Evolutionary conservation across 2,329 filamentous ascomycete genomes (phyloP).

Genomic region (Ambrosiella beaveri): DNA sequence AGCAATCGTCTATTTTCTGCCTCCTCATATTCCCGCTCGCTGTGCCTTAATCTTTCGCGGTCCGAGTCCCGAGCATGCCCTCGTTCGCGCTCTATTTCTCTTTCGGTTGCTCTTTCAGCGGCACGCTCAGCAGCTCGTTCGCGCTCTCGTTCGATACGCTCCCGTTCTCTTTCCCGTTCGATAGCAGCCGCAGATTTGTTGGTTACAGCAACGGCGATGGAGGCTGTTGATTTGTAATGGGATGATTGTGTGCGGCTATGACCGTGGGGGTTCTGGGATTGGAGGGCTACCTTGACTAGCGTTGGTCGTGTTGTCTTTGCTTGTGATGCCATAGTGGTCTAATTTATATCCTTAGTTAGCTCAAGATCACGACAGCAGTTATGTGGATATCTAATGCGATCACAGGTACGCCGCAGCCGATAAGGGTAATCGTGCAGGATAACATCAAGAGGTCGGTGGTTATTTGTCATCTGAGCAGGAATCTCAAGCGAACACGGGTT

Average conservation of each 20-base stretch:
- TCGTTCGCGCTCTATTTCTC: slow-evolving; percentile 1
- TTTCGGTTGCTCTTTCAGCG: background rate
- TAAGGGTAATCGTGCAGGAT: background rate
- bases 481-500: background rate
- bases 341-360: background rate
- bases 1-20: slow-evolving; percentile 33
- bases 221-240: slow-evolving; percentile 5
- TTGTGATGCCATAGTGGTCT: slow-evolving; percentile 12
- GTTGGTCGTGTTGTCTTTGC: slow-evolving; percentile 38
- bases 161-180: slow-evolving; percentile 9
- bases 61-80: slow-evolving; percentile 1
- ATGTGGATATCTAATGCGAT: background rate
- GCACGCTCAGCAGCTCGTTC: background rate
- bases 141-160: slow-evolving; percentile 5
- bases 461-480: background rate
- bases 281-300: slow-evolving; percentile 70
- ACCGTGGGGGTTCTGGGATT: slow-evolving; percentile 48
- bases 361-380: background rate
- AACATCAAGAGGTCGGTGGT: background rate
- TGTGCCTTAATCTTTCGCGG: slow-evolving; percentile 2
- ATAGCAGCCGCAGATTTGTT: slow-evolving; percentile 3
- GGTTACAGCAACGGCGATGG: slow-evolving; percentile 9
- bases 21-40: slow-evolving; percentile 35
- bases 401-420: background rate
- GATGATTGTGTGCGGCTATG: slow-evolving; percentile 1